Percentiles rank a stretch among this genome's conserved stretches.
Evolutionary conservation across 805 yeast species (phyloP).

Genomic region (Zygosaccharomyces bailii): DNA sequence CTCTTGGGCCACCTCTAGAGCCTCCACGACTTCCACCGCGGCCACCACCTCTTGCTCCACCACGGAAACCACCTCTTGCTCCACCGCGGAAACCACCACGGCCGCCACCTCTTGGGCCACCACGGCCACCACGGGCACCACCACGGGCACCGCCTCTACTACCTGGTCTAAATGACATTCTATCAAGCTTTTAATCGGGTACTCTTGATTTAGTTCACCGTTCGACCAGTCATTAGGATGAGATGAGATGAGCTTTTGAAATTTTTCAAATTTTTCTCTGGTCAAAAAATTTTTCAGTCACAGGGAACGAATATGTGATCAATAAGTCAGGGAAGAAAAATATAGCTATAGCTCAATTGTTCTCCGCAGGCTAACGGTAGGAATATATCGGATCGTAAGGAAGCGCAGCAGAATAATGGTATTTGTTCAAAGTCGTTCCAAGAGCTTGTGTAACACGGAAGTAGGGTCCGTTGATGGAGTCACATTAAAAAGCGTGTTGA

Average conservation of each 20-base stretch:
- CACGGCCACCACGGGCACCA: conserved; percentile 26
- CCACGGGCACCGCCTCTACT: conserved; percentile 58
- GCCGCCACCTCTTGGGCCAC: conserved; percentile 49
- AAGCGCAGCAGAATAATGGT: background rate
- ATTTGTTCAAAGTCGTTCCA: conserved; percentile 57
- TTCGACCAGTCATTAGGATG: conserved; percentile 3
- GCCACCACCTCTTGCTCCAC: conserved; percentile 48
- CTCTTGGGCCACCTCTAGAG: conserved; percentile 64
- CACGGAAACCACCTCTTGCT: too few species aligned
- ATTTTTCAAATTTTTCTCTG: conserved; percentile 7
- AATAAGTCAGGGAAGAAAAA: background rate
- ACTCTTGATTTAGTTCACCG: background rate
- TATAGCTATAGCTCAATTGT: background rate
- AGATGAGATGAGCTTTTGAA: conserved; percentile 19
- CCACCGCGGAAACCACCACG: conserved; percentile 47
- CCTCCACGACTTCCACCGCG: conserved; percentile 45
- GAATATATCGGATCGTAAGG: background rate
- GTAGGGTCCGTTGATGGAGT: conserved; percentile 35
- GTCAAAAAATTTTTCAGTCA: conserved; percentile 9
- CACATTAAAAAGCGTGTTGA: conserved; percentile 41
- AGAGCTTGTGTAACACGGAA: conserved; percentile 48
- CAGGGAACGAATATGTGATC: conserved; percentile 2
- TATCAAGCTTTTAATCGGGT: conserved; percentile 7
- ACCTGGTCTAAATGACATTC: conserved; percentile 77
- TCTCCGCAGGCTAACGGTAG: background rate